Evolutionary conservation across 192 early-diverging fungal genomes (phyloP).

Genomic region (Mortierella antarctica): DNA sequence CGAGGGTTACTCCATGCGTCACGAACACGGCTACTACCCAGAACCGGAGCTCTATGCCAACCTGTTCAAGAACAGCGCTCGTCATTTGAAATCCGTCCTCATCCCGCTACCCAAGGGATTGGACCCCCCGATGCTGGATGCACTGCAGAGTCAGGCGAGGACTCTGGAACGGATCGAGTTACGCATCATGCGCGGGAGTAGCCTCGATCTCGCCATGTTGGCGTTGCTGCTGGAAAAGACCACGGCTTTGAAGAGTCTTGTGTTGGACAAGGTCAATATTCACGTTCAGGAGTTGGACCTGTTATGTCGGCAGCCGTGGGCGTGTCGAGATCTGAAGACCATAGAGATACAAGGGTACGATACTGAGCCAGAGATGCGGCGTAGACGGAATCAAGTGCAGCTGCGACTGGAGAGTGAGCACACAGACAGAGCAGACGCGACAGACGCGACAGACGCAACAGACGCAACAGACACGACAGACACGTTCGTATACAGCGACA

Average conservation of each 20-base stretch:
- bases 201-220: neutral
- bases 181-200: neutral
- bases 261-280: neutral
- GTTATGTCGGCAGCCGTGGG: neutral
- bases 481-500: neutral
- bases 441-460: no score
- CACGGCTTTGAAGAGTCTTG: neutral
- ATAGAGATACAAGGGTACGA: neutral
- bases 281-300: neutral
- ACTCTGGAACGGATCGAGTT: conserved; percentile 4
- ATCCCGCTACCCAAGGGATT: neutral
- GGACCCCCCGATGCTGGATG: neutral
- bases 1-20: conserved; percentile 5
- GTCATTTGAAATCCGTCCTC: neutral
- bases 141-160: neutral
- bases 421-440: neutral
- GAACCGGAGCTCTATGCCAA: conserved; percentile 1
- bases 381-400: neutral
- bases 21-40: conserved; percentile 14
- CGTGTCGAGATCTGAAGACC: neutral
- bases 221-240: neutral
- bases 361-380: neutral
- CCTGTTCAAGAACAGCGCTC: conserved; percentile 7
- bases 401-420: neutral
- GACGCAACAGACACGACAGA: neutral